Conservation (phyloP, 805 yeast species). For the Candida piceae region DNA sequence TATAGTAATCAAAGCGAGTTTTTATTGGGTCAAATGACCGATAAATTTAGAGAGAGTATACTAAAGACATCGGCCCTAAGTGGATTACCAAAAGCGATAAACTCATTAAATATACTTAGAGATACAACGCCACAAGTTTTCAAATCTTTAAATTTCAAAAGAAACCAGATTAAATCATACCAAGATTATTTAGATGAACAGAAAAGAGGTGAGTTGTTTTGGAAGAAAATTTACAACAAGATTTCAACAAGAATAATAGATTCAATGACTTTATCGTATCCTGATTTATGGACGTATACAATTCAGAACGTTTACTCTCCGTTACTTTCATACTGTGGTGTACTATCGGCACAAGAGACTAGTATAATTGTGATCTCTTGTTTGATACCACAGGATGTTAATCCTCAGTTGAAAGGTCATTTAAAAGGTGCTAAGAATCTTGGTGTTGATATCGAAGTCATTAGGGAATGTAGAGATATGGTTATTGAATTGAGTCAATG, state of each 20-base stretch:
- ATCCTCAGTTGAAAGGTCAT: constrained; percentile 90
- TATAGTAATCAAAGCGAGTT: constrained; percentile 5
- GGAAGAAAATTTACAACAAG: constrained; percentile 73
- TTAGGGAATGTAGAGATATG: constrained; percentile 54
- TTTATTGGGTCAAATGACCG: constrained; percentile 25
- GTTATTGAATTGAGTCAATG: constrained; percentile 63
- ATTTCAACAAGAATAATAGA: constrained; percentile 60
- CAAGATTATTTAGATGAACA: constrained; percentile 16
- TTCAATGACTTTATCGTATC: constrained; percentile 72
- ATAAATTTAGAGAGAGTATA: constrained; percentile 68
- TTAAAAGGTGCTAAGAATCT: constrained; percentile 77
- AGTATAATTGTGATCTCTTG: constrained; percentile 73
- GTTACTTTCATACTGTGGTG: constrained; percentile 60
- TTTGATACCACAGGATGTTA: constrained; percentile 87
- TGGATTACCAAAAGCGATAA: constrained; percentile 84
- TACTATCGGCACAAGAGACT: constrained; percentile 64
- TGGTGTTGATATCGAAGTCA: constrained; percentile 64
- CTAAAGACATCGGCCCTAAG: constrained; percentile 73
- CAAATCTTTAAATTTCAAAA: too few relatives aligned
- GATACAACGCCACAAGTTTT: constrained; percentile 62
- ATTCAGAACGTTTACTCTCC: constrained; percentile 74
- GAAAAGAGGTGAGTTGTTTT: constrained; percentile 56
- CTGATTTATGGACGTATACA: constrained; percentile 77
- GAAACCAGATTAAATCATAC: constrained; percentile 12
- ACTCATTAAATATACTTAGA: constrained; percentile 61